phyloP scores from a whole-genome alignment of 1,284 basidiomycete genomes.

The Puccinia novopanici region DNA sequence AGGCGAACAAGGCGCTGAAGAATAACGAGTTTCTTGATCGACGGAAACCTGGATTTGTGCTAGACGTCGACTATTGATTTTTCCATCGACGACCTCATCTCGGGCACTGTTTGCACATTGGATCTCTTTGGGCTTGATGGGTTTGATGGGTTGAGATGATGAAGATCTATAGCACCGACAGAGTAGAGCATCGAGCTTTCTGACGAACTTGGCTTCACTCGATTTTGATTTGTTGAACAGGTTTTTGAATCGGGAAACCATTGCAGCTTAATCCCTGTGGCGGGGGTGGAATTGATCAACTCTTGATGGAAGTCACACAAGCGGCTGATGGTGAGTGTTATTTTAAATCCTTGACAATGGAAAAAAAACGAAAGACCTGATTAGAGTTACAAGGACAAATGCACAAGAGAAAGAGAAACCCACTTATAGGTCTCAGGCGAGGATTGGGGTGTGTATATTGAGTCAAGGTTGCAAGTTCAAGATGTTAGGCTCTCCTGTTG shows the following conservation, averaged over 20 bases:
- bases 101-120: not conserved
- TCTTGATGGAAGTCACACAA: not conserved
- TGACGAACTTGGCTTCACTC: conserved; percentile 1
- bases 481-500: not conserved
- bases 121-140: not conserved
- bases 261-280: not conserved
- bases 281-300: not conserved
- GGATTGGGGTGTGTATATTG: not conserved
- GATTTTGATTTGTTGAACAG: conserved; percentile 19
- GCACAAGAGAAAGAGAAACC: not conserved
- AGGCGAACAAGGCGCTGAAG: not conserved
- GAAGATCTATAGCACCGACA: conserved; percentile 1
- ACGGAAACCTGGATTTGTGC: conserved; percentile 10
- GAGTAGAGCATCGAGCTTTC: conserved; percentile 13
- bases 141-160: not conserved
- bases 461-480: not conserved
- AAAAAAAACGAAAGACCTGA: not conserved
- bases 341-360: not conserved
- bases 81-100: not conserved
- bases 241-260: conserved; percentile 24
- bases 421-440: not conserved
- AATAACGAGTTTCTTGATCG: not conserved
- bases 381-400: not conserved
- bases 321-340: not conserved
- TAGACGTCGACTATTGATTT: conserved; percentile 3